These are phyloP conservation scores for Fusarium tuaranense DNA, from an alignment of 2,329 filamentous ascomycete genomes.

Conservation along the genomic window DNA sequence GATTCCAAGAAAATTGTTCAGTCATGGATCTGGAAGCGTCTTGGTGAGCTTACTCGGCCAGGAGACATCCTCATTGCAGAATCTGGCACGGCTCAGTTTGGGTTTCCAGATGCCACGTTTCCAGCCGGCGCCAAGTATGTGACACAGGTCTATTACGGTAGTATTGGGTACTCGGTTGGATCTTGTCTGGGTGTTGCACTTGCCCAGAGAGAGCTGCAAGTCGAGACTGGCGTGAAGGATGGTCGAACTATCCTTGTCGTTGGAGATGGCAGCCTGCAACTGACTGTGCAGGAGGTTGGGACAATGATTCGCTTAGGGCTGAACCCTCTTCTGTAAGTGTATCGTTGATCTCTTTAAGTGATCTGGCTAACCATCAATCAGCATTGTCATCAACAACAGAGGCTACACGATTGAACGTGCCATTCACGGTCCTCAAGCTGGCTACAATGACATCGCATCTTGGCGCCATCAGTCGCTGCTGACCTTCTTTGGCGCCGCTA, in stretches of 20 bases:
- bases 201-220: slow-evolving; percentile 10
- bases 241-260: slow-evolving; percentile 16
- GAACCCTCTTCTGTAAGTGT: slow-evolving; percentile 8
- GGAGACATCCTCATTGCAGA: slow-evolving; percentile 20
- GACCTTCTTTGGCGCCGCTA: slow-evolving; percentile 1
- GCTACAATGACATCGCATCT: slow-evolving; percentile 18
- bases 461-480: slow-evolving; percentile 17
- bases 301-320: slow-evolving; percentile 13
- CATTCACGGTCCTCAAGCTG: slow-evolving; percentile 13
- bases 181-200: slow-evolving; percentile 12
- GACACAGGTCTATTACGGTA: slow-evolving; percentile 24
- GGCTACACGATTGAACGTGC: slow-evolving; percentile 21
- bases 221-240: background rate
- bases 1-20: slow-evolving; percentile 11
- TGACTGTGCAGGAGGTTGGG: slow-evolving; percentile 20
- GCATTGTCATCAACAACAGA: slow-evolving; percentile 23
- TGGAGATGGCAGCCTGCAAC: slow-evolving; percentile 20
- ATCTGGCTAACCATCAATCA: background rate
- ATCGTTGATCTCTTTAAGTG: rapidly evolving
- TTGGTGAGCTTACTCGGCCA: slow-evolving; percentile 2
- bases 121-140: slow-evolving; percentile 11
- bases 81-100: slow-evolving; percentile 22
- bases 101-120: slow-evolving; percentile 16
- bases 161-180: slow-evolving; percentile 22
- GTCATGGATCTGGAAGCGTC: slow-evolving; percentile 25